Evolutionary conservation across 352 stramenopile species (phyloP), one percentile per base, ranked within the genome.

Genomic region (Globisporangium perplexum): DNA sequence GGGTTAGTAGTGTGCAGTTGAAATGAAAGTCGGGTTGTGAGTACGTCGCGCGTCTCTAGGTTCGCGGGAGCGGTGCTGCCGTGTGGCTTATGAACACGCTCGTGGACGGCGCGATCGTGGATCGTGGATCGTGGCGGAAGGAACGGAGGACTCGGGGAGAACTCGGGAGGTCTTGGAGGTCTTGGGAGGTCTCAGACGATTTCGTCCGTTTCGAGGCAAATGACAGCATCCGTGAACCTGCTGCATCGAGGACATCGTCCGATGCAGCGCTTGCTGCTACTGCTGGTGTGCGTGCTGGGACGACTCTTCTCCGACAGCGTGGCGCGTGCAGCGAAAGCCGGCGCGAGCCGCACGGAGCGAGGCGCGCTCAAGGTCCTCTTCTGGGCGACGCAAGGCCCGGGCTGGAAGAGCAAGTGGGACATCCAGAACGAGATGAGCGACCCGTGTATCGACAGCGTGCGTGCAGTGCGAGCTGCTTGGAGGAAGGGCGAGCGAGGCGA

Each of bases 361-460:
- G 79, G 79, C 17, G 79, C 74, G n/a, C 65, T 90, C 8, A 80
- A 86, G 57, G 28, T 84, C 38, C 57, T 90, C 11, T 90, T 68
- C 57, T 90, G 79, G 79, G 66, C 74, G 18, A 86, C 76, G 0
- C 51, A 81, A 15, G 79, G 79, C 18, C 68, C 56, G n/a, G 42
- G 54, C 31, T 90, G 79, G 79, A 61, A 43, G 23, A 54, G 24
- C n/a, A 59, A 61, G 28, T 88, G 76, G 76, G 71, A 82, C 61
- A 71, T 88, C 50, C 76, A 87, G 62, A 86, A 84, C 53, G 70
- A 84, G 30, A 45, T 59, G 44, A 84, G 76, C 55, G 79, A 90
- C 49, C 79, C 76, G 52, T 90, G 79, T 53, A 49, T 77, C 7
- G 56, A 86, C 45, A 59, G 55, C 5, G 77, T 85, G 0, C 43